Evolutionary conservation across 2,329 filamentous ascomycete genomes (phyloP).

Genomic region (Moelleriella libera): DNA sequence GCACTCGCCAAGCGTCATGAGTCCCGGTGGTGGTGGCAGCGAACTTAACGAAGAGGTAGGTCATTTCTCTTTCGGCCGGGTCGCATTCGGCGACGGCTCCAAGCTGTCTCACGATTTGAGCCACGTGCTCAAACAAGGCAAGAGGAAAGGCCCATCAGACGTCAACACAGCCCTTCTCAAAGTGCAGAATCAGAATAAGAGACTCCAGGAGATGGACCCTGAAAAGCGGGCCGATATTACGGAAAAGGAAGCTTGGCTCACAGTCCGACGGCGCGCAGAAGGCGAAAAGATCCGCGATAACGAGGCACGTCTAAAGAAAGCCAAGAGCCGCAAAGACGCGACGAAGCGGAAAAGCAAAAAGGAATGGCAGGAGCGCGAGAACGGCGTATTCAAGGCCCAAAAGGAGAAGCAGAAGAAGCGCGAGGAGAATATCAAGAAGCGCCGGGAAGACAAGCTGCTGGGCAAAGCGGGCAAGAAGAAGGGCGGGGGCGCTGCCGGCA

Average conservation of each 20-base stretch:
- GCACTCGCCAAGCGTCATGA: conserved; percentile 46
- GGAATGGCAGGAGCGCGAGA: conserved; percentile 65
- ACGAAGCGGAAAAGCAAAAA: conserved; percentile 83
- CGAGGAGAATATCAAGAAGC: conserved; percentile 62
- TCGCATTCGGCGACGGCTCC: conserved; percentile 81
- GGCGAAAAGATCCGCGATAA: conserved; percentile 85
- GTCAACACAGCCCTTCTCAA: conserved; percentile 74
- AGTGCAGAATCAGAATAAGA: conserved; percentile 73
- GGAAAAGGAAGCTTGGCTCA: conserved; percentile 90
- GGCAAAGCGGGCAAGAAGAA: conserved; percentile 48
- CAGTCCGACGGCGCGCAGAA: conserved; percentile 74
- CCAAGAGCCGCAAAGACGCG: conserved; percentile 82
- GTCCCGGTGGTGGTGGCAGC: conserved; percentile 30
- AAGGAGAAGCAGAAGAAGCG: conserved; percentile 72
- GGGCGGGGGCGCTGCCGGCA: conserved; percentile 12
- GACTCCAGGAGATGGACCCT: conserved; percentile 60
- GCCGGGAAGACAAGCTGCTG: conserved; percentile 56
- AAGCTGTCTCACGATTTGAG: conserved; percentile 62
- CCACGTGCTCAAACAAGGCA: conserved; percentile 34
- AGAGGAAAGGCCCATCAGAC: conserved; percentile 74
- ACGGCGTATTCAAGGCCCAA: conserved; percentile 60
- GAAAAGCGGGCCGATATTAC: conserved; percentile 75
- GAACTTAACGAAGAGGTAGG: conserved; percentile 35
- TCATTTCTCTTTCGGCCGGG: conserved; percentile 78
- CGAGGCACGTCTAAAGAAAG: conserved; percentile 78